Base-by-base conservation (phyloP, 345 rosid genomes). In the Pistacia atlantica region DNA sequence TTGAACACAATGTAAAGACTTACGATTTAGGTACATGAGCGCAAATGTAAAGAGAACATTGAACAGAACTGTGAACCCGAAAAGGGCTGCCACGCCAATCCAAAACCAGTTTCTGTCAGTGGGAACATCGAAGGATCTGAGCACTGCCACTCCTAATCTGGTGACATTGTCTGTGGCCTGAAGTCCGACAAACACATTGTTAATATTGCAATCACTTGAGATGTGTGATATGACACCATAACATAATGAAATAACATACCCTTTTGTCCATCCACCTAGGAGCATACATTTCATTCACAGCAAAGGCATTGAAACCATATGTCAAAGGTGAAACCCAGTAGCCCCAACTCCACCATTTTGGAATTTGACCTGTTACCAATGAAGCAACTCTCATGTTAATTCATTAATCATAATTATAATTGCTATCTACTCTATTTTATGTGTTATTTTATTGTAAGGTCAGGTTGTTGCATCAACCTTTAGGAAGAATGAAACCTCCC, bases 241-340 rank as follows among this genome's bases (percentile, higher is more conserved):
- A 45, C 6, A n/a, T 18, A 49, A 45, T 17, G 25, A 65, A 65
- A 42, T 48, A 48, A 64, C 82, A 9, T 87, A 93, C 97, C 80
- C 0, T 1, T 87, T 83, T 82, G 77, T 90, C 66, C 91, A 88
- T 92, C 99, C 99, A 96, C 75, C 99, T 85, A 20, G 97, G 88
- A 61, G 97, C 89, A 71, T 71, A 71, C 86, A 96, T 83, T 84
- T 96, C 98, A 52, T 93, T 96, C 28, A 91, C 90, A 3, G 89
- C 28, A 5, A 96, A 51, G 73, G 97, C 90, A 66, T 96, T 90
- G 80, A 54, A 89, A 71, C 87, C 89, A 61, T 93, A 96, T n/a
- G 86, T 62, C 87, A 96, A 4, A 11, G 99, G 98, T 46, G 98
- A 96, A 66, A 92, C 73, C 99, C 99, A 96, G 72, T 96, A 88